These are phyloP conservation scores for Colletotrichum spaethianum DNA, from an alignment of 2,329 filamentous ascomycete species.

Conservation along the genomic window DNA sequence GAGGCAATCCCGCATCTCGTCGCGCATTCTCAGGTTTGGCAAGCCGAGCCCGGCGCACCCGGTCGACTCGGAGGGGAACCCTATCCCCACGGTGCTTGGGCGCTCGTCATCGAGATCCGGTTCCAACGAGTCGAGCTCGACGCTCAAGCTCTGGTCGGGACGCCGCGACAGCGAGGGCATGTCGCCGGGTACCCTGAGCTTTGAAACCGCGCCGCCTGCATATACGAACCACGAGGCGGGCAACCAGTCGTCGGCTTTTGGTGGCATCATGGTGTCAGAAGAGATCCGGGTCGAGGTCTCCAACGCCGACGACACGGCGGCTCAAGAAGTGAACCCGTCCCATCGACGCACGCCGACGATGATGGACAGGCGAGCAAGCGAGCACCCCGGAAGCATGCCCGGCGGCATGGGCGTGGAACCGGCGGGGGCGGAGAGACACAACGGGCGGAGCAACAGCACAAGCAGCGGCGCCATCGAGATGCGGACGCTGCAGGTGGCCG, in stretches of 20 bases:
- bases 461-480: slow-evolving; percentile 46
- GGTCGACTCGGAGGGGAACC: slow-evolving; percentile 49
- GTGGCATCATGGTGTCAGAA: slow-evolving; percentile 74
- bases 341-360: slow-evolving; percentile 21
- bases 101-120: slow-evolving; percentile 45
- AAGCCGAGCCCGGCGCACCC: slow-evolving; percentile 40
- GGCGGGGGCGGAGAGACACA: slow-evolving; percentile 5
- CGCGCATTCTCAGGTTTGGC: slow-evolving; percentile 28
- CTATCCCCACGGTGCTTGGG: slow-evolving; percentile 46
- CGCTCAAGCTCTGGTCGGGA: slow-evolving; percentile 51
- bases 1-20: slow-evolving; percentile 18
- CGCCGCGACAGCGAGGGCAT: slow-evolving; percentile 41
- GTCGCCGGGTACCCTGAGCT: slow-evolving; percentile 32
- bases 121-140: slow-evolving; percentile 50
- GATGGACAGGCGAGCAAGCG: slow-evolving; percentile 19
- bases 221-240: slow-evolving; percentile 40
- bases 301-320: slow-evolving; percentile 41
- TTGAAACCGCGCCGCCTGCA: slow-evolving; percentile 36
- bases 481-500: slow-evolving; percentile 44
- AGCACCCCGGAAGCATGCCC: not conserved
- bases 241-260: slow-evolving; percentile 50
- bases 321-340: slow-evolving; percentile 45
- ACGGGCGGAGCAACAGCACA: slow-evolving; percentile 15
- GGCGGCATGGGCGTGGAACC: slow-evolving; percentile 37
- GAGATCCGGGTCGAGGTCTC: slow-evolving; percentile 70